Base-by-base conservation (phyloP, 192 early-diverging fungal species). In the Coemansia guatemalensis region DNA sequence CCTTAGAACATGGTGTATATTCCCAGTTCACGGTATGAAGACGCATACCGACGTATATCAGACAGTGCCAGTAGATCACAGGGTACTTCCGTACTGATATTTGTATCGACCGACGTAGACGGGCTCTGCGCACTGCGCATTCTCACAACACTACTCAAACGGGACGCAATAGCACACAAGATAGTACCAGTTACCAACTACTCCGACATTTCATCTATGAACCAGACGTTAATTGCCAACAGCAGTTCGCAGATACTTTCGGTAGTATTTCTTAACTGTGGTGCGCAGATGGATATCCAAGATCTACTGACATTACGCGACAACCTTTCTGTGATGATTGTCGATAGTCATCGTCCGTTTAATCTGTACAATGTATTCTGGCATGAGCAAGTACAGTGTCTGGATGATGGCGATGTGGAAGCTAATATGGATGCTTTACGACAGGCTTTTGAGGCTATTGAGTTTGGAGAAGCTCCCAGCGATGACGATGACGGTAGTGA, bases 321-420 rank as follows among this genome's bases (percentile, higher is more conserved):
- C 32, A 69, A 86, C 7, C 83, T 92, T 23, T 87, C 81, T 0
- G 79, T 96, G 5, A 86, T 94, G 59, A 82, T 98, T 3, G 78
- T 95, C 48, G 96, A 98, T 60, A 92, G 89, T 53, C 95, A 93
- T 62, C 75, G 96, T 48, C 96, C 96, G 20, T 81, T 93, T 25
- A 90, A 95, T 60, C 83, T 98, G 20, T 86, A 90, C 39, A 94
- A 92, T 59, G 67, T 95, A 12, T 93, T 86, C 61, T 83, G 85
- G 67, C 82, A 87, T 53, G 87, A 89, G 29, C 87, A 92, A 64
- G 82, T 98, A 9, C 85, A 88, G 51, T 88, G 95, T 21, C 81
- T 96, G 69, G 95, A 95, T 64, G 93, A 96, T 59, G 89, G 87
- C n/a, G 89, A 91, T 39, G 81, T 90, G 8, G 92, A 92, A 27